Evolutionary conservation across 1,284 basidiomycete genomes (phyloP).

Genomic region (Xerocomus cyaneibrunnescens): DNA sequence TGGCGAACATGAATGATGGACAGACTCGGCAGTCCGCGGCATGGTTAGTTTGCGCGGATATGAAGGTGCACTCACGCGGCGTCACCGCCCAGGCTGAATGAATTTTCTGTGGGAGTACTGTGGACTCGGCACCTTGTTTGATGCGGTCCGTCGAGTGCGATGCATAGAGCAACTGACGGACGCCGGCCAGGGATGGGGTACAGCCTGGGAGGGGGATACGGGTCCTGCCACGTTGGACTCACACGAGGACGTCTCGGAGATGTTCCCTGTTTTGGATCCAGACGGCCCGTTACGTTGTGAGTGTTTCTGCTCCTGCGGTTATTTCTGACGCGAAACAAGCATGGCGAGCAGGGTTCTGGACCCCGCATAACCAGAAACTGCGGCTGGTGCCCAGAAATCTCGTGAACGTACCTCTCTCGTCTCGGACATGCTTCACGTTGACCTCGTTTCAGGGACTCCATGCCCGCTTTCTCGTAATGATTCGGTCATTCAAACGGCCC

Average conservation of each 20-base stretch:
- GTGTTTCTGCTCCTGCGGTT: neutral
- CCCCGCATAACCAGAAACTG: constrained; percentile 9
- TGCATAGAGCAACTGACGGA: constrained; percentile 8
- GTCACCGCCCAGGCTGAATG: constrained; percentile 12
- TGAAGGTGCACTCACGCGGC: constrained; percentile 22
- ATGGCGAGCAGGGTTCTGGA: constrained; percentile 5
- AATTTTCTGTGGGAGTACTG: constrained; percentile 2
- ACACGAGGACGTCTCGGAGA: neutral
- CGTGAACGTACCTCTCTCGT: constrained; percentile 14
- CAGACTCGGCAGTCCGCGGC: constrained; percentile 29
- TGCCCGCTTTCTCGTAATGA: constrained; percentile 35
- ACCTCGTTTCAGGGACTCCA: constrained; percentile 36
- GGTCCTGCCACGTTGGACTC: constrained; percentile 1
- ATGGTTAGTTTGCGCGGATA: constrained; percentile 28
- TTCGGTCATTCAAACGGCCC: constrained; percentile 35
- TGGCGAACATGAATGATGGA: constrained; percentile 31
- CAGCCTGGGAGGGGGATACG: neutral
- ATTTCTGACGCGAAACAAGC: constrained; percentile 13
- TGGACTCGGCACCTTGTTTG: constrained; percentile 1
- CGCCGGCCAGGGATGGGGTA: neutral
- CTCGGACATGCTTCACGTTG: constrained; percentile 15
- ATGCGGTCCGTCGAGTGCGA: constrained; percentile 8
- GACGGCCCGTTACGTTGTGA: neutral
- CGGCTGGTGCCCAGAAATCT: constrained; percentile 3
- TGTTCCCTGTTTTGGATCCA: constrained; percentile 10